Conservation (phyloP, 495 filamentous ascomycete genomes). For the Podospora sp. region DNA sequence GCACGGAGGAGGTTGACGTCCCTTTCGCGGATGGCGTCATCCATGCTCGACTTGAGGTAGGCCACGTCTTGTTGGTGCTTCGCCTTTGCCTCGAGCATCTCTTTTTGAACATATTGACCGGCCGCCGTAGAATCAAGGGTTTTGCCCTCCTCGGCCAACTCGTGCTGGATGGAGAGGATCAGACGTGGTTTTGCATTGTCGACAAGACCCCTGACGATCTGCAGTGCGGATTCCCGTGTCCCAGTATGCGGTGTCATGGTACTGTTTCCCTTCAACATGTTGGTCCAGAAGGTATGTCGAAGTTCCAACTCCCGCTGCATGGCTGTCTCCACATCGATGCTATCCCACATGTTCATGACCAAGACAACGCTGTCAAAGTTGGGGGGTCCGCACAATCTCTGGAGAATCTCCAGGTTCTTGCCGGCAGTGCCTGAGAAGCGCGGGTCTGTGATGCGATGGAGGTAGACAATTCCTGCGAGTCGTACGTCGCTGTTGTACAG, state of each 20-base stretch:
- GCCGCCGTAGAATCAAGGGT: conserved; percentile 37
- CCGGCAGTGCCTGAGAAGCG: conserved; percentile 1
- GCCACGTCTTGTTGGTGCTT: conserved; percentile 26
- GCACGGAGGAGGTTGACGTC: not conserved
- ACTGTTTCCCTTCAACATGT: not conserved
- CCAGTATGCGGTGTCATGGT: conserved; percentile 2
- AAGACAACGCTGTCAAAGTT: conserved; percentile 6
- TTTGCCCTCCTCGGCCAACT: not conserved
- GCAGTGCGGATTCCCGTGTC: not conserved
- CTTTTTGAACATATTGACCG: conserved; percentile 31
- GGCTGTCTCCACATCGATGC: not conserved
- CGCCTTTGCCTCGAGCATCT: conserved; percentile 25
- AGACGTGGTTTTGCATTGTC: not conserved
- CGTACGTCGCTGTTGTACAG: too few species aligned
- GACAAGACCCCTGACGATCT: not conserved
- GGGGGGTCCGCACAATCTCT: not conserved
- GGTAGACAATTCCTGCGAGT: too few species aligned
- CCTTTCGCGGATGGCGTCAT: conserved; percentile 15
- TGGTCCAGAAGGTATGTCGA: conserved; percentile 1
- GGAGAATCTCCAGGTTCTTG: conserved; percentile 7
- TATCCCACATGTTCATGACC: conserved; percentile 13
- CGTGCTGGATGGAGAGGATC: not conserved
- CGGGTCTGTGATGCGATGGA: not conserved
- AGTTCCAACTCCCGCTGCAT: conserved; percentile 8
- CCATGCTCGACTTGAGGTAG: conserved; percentile 25